A percentile compares a stretch with the other conserved stretches of the same genome.
These are phyloP conservation scores for Trifolium fragiferum DNA, from an alignment of 306 rosid genomes.

Conservation along the genomic window DNA sequence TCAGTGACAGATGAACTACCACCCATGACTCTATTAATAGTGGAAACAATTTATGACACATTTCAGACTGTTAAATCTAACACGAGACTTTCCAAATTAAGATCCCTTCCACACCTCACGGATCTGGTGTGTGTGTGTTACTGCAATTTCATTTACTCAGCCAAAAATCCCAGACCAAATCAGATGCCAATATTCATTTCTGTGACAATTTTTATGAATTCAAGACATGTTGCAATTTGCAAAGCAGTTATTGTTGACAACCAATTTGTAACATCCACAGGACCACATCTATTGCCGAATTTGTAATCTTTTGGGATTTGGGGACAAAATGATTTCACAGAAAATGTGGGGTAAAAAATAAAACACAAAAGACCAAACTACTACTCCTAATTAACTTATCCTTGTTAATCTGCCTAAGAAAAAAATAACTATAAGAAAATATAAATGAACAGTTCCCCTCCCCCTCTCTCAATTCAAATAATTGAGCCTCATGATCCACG, in stretches of 20 bases:
- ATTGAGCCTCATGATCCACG: constrained; percentile 11
- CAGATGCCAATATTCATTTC: constrained; percentile 30
- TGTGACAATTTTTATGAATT: constrained; percentile 10
- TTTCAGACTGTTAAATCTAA: constrained; percentile 20
- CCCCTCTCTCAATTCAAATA: constrained; percentile 3
- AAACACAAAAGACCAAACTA: constrained; percentile 16
- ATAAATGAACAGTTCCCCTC: neutral
- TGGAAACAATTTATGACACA: constrained; percentile 39
- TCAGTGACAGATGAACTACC: constrained; percentile 30
- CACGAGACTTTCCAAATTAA: constrained; percentile 33
- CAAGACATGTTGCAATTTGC: constrained; percentile 12
- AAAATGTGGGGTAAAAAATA: constrained; percentile 6
- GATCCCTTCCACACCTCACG: constrained; percentile 16
- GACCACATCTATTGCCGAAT: constrained; percentile 16
- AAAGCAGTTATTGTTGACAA: constrained; percentile 24
- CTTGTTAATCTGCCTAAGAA: constrained; percentile 27
- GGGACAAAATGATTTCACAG: constrained; percentile 12
- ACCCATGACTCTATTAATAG: constrained; percentile 33
- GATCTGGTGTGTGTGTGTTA: neutral
- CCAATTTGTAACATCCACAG: constrained; percentile 12
- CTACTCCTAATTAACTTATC: constrained; percentile 21
- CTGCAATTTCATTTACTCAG: constrained; percentile 32
- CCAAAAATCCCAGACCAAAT: constrained; percentile 21
- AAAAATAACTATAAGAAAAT: constrained; percentile 21
- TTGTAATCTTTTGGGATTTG: constrained; percentile 25